Evolutionary conservation across 2,329 filamentous ascomycete species (phyloP).

Genomic region (Thielaviopsis cerberus): DNA sequence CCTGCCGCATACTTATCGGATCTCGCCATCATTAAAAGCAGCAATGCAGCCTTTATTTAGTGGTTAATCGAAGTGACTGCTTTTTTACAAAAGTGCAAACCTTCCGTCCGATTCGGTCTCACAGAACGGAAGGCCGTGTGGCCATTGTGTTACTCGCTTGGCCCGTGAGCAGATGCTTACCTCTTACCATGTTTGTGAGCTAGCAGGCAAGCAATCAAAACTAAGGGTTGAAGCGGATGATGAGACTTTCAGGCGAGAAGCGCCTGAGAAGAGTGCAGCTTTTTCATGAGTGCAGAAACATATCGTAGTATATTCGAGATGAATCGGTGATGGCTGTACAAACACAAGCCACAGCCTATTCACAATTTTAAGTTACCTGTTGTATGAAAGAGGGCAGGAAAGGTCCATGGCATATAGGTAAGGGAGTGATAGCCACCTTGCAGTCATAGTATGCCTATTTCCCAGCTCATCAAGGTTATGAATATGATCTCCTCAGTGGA

Average conservation of each 20-base stretch:
- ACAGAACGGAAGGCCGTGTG: background rate
- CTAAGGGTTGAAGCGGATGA: too few relatives aligned
- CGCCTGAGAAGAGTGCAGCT: background rate
- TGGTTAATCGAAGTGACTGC: too few relatives aligned
- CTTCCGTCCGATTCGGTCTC: background rate
- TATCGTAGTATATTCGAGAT: background rate
- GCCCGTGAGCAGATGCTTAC: background rate
- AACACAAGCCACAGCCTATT: too few relatives aligned
- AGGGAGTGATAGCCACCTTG: too few relatives aligned
- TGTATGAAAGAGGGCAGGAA: too few relatives aligned
- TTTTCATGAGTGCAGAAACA: too few relatives aligned
- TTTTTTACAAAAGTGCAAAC: background rate
- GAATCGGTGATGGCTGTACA: background rate
- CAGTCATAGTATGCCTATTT: background rate
- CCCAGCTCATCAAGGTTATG: background rate
- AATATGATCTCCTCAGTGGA: background rate
- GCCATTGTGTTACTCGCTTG: too few relatives aligned
- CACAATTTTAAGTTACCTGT: too few relatives aligned
- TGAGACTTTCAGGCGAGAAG: background rate
- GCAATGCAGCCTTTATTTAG: too few relatives aligned
- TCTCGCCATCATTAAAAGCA: background rate
- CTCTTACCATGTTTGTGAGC: background rate
- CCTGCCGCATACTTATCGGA: too few relatives aligned
- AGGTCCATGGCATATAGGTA: too few relatives aligned
- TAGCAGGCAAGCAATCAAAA: background rate